Evolutionary conservation across 208 protist genomes (phyloP), one percentile per base, ranked within the genome.

Genomic region (Leishmania amazonensis): DNA sequence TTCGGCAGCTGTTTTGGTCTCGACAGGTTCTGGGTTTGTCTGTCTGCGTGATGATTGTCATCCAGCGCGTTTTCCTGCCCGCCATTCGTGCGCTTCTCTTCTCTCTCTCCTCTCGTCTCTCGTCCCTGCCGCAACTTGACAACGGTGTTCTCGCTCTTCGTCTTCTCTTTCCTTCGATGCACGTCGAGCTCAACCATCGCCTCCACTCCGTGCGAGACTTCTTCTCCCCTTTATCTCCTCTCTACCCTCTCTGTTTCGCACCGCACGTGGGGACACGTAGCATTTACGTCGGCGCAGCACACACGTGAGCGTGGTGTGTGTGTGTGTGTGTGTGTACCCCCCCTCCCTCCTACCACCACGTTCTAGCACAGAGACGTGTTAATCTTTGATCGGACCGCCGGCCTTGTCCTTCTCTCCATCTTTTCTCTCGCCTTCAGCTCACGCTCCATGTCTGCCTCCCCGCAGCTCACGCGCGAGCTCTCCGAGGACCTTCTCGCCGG

Each of bases 401-500:
- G 31, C 31, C 31, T 40, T 15, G n/a, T 35, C 11, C 31, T 35
- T 54, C 51, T 40, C 3, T 57, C 71, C 19, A 6, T 40, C 21
- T n/a, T 40, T 24, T 28, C 15, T 24, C 49, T 42, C 51, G 4
- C 11, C 35, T 17, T 76, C 51, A 17, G 31, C 51, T 8, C 51
- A 3, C 72, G 11, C 49, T 42, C 53, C 6, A 86, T 86, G 83
- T 86, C 78, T 8, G 73, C 74, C 45, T 86, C 78, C 31, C 83
- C 83, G 49, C 79, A 88, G 78, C 84, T 85, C 11, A 81, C 81
- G 42, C 76, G 86, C 64, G 78, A 87, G 42, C 68, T 95, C 53
- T 87, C 87, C 11, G 81, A 90, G 6, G 85, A 94, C n/a, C 88
- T 96, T 64, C 62, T 80, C 11, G 79, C 75, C 42, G 90, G 89